A percentile compares a stretch with the other conserved stretches of the same genome.
These are phyloP conservation scores for Polytrichum commune DNA, from an alignment of 225 moss, liverwort and hornwort genomes.

Conservation along the genomic window DNA sequence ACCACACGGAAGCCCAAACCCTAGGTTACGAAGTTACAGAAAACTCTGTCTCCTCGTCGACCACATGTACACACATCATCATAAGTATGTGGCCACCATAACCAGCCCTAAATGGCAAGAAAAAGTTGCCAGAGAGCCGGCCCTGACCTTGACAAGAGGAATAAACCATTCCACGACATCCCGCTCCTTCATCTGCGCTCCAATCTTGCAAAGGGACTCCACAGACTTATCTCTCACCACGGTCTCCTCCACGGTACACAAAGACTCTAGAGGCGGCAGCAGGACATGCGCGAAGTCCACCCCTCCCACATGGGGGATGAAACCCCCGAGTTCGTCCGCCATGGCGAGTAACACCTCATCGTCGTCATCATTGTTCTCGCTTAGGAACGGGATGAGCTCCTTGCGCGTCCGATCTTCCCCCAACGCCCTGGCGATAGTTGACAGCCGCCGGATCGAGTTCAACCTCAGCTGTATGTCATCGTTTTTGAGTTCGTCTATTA, in stretches of 20 bases:
- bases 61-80: too few relatives aligned
- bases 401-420: conserved; percentile 95
- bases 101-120: conserved; percentile 4
- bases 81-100: neutral
- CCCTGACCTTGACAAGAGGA: conserved; percentile 79
- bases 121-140: neutral
- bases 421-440: conserved; percentile 85
- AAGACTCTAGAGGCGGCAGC: conserved; percentile 72
- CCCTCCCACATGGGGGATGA: conserved; percentile 83
- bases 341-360: conserved; percentile 93
- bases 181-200: conserved; percentile 88
- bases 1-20: too few relatives aligned
- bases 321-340: conserved; percentile 92
- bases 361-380: conserved; percentile 91
- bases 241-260: conserved; percentile 92
- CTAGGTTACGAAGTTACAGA: too few relatives aligned
- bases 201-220: conserved; percentile 90
- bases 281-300: conserved; percentile 82
- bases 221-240: conserved; percentile 93
- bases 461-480: conserved; percentile 93
- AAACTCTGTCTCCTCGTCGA: too few relatives aligned
- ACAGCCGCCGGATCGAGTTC: conserved; percentile 92
- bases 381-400: conserved; percentile 89
- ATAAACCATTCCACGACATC: conserved; percentile 92
- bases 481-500: conserved; percentile 95